Evolutionary conservation across 345 rosid species (phyloP).

Genomic region (Gossypium thurberi): DNA sequence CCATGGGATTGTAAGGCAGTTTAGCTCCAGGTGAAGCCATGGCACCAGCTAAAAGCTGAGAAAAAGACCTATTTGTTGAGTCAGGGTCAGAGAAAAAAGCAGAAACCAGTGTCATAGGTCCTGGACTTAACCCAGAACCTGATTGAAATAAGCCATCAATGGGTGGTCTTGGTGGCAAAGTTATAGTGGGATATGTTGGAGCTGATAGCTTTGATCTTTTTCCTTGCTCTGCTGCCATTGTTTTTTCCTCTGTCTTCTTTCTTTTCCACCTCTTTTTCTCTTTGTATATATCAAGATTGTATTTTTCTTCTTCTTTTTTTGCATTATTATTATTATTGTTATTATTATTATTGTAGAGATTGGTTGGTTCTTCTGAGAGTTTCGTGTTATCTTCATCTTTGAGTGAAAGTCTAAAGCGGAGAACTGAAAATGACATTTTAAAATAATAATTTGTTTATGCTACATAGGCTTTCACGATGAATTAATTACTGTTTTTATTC

Average conservation of each 20-base stretch:
- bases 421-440: constrained; percentile 9
- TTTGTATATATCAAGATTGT: background rate
- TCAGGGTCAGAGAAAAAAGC: constrained; percentile 72
- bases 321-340: background rate
- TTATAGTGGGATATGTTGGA: constrained; percentile 55
- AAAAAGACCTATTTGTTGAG: constrained; percentile 44
- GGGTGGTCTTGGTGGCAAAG: constrained; percentile 62
- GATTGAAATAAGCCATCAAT: constrained; percentile 38
- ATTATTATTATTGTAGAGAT: background rate
- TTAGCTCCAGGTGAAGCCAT: constrained; percentile 63
- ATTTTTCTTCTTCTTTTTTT: background rate
- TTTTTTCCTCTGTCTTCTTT: constrained; percentile 10
- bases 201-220: constrained; percentile 23
- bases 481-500: background rate
- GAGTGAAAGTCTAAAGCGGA: constrained; percentile 6
- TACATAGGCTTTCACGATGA: background rate
- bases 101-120: constrained; percentile 86
- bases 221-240: constrained; percentile 28
- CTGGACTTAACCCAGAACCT: constrained; percentile 65
- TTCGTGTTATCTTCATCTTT: constrained; percentile 16
- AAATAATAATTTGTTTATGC: background rate
- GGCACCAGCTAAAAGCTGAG: constrained; percentile 88
- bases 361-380: constrained; percentile 15
- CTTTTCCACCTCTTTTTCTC: background rate
- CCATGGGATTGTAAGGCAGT: constrained; percentile 14